These are phyloP conservation scores for Trichosporon sp. DNA, from an alignment of 1,284 basidiomycete species.

Conservation along the genomic window DNA sequence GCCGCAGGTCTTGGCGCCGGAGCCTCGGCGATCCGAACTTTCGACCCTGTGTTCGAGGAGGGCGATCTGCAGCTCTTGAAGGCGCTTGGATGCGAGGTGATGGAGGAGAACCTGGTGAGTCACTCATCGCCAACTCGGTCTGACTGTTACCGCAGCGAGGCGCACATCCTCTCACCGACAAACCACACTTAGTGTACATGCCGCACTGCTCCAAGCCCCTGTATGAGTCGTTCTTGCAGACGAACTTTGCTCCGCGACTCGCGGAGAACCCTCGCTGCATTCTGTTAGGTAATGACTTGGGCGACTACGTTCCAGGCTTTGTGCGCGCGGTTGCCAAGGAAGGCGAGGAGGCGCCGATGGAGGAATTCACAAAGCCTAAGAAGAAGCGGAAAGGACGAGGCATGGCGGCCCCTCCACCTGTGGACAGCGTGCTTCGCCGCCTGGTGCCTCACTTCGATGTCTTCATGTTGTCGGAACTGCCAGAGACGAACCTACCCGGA, in stretches of 20 bases:
- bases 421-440: slow-evolving; percentile 35
- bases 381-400: slow-evolving; percentile 38
- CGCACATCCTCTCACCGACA: slow-evolving; percentile 19
- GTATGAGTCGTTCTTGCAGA: slow-evolving; percentile 34
- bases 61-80: slow-evolving; percentile 27
- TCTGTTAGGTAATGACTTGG: slow-evolving; percentile 41
- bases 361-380: slow-evolving; percentile 39
- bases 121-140: not conserved
- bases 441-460: slow-evolving; percentile 35
- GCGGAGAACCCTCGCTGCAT: slow-evolving; percentile 15
- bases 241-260: slow-evolving; percentile 27
- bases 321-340: slow-evolving; percentile 6
- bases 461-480: slow-evolving; percentile 24
- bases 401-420: slow-evolving; percentile 2
- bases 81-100: slow-evolving; percentile 17
- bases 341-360: slow-evolving; percentile 1
- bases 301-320: slow-evolving; percentile 36
- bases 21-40: slow-evolving; percentile 22
- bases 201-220: slow-evolving; percentile 41
- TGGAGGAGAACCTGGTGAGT: slow-evolving; percentile 34
- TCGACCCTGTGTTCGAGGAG: slow-evolving; percentile 39
- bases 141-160: too few relatives aligned
- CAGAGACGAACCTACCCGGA: slow-evolving; percentile 42
- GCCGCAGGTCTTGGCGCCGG: slow-evolving; percentile 10
- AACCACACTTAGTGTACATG: slow-evolving; percentile 35